phyloP scores from a whole-genome alignment of 768 basidiomycete genomes.

The Amanita jacksonii region DNA sequence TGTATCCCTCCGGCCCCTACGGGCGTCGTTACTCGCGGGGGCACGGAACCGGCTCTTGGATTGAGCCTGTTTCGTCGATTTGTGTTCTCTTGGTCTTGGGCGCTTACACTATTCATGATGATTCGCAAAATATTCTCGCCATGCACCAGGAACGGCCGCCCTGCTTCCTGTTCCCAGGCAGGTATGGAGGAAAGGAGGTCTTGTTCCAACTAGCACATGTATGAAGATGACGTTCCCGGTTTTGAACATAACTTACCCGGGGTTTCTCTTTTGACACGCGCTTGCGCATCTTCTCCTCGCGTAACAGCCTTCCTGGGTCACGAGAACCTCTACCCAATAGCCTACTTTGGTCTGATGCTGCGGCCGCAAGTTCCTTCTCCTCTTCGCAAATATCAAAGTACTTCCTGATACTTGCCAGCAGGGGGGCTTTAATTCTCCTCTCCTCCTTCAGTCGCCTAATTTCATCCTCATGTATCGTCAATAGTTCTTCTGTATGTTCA shows the following conservation, averaged over 20 bases:
- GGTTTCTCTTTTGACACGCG: slow-evolving; percentile 90
- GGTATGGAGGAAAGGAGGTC: slow-evolving; percentile 75
- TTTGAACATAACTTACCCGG: slow-evolving; percentile 42
- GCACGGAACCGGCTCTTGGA: slow-evolving; percentile 46
- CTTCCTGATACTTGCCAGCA: slow-evolving; percentile 70
- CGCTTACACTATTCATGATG: slow-evolving; percentile 63
- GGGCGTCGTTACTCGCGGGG: slow-evolving; percentile 54
- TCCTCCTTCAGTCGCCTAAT: slow-evolving; percentile 78
- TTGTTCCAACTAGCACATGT: slow-evolving; percentile 62
- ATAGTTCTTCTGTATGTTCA: slow-evolving; percentile 82
- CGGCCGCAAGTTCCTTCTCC: slow-evolving; percentile 76
- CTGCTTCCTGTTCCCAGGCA: slow-evolving; percentile 74
- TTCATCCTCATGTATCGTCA: slow-evolving; percentile 79
- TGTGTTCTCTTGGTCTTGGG: slow-evolving; percentile 76
- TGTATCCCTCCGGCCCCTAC: slow-evolving; percentile 22
- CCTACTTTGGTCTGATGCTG: slow-evolving; percentile 73
- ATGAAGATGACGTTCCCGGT: background rate
- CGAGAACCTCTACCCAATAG: slow-evolving; percentile 72
- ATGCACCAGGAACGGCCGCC: slow-evolving; percentile 72
- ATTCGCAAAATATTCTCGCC: slow-evolving; percentile 74
- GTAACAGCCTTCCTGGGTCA: slow-evolving; percentile 76
- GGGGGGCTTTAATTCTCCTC: slow-evolving; percentile 62
- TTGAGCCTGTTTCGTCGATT: slow-evolving; percentile 25
- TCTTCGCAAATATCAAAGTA: slow-evolving; percentile 90
- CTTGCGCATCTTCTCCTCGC: slow-evolving; percentile 97